Evolutionary conservation across 805 yeast species (phyloP).

Genomic region (Ogataea sp.): DNA sequence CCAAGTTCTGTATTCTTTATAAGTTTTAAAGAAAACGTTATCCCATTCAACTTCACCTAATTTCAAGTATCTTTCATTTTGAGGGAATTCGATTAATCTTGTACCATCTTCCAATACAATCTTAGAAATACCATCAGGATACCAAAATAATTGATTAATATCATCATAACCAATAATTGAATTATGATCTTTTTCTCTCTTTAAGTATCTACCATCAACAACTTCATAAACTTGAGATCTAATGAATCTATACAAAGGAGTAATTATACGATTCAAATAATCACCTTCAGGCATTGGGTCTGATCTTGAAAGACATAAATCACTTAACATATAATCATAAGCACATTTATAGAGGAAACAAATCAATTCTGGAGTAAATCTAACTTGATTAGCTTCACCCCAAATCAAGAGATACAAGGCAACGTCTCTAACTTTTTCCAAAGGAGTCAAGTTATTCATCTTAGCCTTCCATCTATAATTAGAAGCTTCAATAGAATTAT

Average conservation of each 20-base stretch:
- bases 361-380: constrained; percentile 84
- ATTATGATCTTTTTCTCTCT: constrained; percentile 81
- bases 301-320: constrained; percentile 81
- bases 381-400: constrained; percentile 92
- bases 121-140: constrained; percentile 96
- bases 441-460: constrained; percentile 65
- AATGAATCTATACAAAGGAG: constrained; percentile 78
- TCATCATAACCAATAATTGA: constrained; percentile 90
- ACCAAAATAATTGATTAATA: constrained; percentile 98
- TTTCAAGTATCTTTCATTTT: constrained; percentile 80
- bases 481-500: constrained; percentile 79
- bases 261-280: constrained; percentile 82
- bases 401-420: constrained; percentile 69
- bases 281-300: constrained; percentile 88
- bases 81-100: constrained; percentile 82
- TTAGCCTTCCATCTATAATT: constrained; percentile 76
- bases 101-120: constrained; percentile 89
- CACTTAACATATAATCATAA: constrained; percentile 78
- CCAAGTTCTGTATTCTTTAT: constrained; percentile 96
- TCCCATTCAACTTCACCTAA: constrained; percentile 92
- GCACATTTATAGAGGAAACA: constrained; percentile 96
- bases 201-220: constrained; percentile 72
- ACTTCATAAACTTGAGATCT: constrained; percentile 79
- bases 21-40: constrained; percentile 90
- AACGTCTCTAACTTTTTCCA: constrained; percentile 73